Evolutionary conservation across 495 filamentous ascomycete species (phyloP).

Genomic region (Annulohypoxylon stygium): DNA sequence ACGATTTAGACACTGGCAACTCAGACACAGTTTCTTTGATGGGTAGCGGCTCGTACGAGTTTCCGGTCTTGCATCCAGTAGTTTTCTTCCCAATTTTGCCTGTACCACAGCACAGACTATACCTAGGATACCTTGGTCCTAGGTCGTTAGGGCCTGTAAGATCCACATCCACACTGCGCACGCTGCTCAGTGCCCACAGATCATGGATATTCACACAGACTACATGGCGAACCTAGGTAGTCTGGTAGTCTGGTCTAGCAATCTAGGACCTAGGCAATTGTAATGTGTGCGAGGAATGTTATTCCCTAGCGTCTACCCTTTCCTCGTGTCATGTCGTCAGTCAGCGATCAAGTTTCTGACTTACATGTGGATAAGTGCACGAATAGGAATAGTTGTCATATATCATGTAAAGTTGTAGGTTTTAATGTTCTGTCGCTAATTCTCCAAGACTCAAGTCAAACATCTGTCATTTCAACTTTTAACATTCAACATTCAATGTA

Average conservation of each 20-base stretch:
- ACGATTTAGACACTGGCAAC: too few species aligned
- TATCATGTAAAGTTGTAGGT: neutral
- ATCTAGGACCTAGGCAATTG: too few species aligned
- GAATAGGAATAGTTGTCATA: constrained; percentile 13
- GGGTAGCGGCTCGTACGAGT: constrained; percentile 27
- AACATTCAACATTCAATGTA: too few species aligned
- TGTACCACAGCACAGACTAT: constrained; percentile 17
- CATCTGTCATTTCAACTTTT: too few species aligned
- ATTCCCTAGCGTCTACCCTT: constrained; percentile 21
- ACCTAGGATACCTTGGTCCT: neutral
- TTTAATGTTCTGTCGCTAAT: neutral
- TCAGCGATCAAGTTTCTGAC: constrained; percentile 19
- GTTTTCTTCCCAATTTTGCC: constrained; percentile 43
- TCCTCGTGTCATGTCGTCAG: constrained; percentile 35
- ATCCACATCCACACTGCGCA: neutral
- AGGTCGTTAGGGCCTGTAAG: neutral
- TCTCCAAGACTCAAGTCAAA: neutral
- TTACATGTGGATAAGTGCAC: constrained; percentile 38
- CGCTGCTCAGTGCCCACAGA: neutral
- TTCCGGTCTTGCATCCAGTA: constrained; percentile 12
- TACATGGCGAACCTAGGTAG: neutral
- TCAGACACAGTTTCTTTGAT: neutral
- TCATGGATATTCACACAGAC: neutral
- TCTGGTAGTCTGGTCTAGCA: neutral
- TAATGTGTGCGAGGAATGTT: neutral